Evolutionary conservation across 352 stramenopile genomes (phyloP), one percentile per base, ranked within the genome.

Genomic region (Elongisporangium senticosum): DNA sequence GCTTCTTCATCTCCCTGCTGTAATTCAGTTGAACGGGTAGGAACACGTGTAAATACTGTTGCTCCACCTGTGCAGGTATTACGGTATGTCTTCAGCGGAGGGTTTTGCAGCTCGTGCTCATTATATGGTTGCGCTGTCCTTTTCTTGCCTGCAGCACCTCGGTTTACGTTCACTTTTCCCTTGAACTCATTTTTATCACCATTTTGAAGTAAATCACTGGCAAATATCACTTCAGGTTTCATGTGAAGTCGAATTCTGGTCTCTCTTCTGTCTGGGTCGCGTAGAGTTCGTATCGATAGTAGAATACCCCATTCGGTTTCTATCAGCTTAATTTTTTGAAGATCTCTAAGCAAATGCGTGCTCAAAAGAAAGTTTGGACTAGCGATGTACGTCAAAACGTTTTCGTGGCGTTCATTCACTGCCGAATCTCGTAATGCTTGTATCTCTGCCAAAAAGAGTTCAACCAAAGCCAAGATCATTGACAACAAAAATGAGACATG

Each of bases 271-370:
- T 78, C 64, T 47, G 67, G 61, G 58, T 89, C 67, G 15, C 75
- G 74, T 3, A 91, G 20, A 19, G 67, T 74, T 24, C 62, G 65
- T 10, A 91, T 17, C 0, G 82, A 89, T 7, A 91, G 64, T 13
- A 89, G n/a, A 14, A 85, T 43, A n/a, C 67, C 64, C 49, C 77
- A 83, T n/a, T 87, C 71, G 5, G 54, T 23, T 23, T 79, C 69
- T 50, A 91, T 63, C 24, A 69, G 72, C 28, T 70, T 55, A 14
- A 86, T 53, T 53, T 72, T 73, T 37, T 75, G 68, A 7, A 91
- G 56, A 65, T 85, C 75, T 14, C n/a, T 28, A 6, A 80, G 40
- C 15, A 84, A 28, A 47, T 20, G 19, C 37, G 77, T 52, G 21
- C n/a, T 72, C 51, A 76, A 2, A 58, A 71, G 43, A 61, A 68